Evolutionary conservation across 306 rosid genomes (phyloP).

Genomic region (Sicyos baderoa): DNA sequence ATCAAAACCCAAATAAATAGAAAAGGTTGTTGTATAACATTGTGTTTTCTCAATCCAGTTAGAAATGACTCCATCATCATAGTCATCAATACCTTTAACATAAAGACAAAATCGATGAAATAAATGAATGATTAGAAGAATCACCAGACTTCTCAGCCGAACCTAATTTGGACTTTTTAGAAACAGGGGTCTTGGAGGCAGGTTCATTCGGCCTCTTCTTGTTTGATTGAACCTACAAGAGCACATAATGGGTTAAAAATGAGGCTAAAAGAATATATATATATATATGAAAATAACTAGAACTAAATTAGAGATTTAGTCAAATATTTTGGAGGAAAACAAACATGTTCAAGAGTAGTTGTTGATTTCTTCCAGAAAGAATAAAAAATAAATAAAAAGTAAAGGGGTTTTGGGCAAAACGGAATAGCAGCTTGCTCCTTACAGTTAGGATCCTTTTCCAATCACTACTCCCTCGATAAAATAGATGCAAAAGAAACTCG

Average conservation of each 20-base stretch:
- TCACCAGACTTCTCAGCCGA: conserved; percentile 74
- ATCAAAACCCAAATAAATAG: too few species aligned
- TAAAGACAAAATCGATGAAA: neutral
- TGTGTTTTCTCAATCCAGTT: too few species aligned
- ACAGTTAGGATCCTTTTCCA: neutral
- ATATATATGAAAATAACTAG: too few species aligned
- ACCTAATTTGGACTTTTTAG: conserved; percentile 56
- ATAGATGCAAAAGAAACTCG: neutral
- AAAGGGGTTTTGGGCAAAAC: too few species aligned
- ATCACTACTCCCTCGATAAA: neutral
- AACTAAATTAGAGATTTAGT: too few species aligned
- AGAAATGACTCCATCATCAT: neutral
- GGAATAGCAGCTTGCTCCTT: neutral
- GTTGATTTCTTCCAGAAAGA: too few species aligned
- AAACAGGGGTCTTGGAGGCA: conserved; percentile 45
- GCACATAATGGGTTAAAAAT: neutral
- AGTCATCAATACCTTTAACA: neutral
- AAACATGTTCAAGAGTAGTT: neutral
- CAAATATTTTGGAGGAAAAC: neutral
- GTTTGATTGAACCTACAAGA: conserved; percentile 26
- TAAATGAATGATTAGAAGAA: neutral
- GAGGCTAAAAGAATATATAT: neutral
- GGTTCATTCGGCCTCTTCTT: conserved; percentile 67
- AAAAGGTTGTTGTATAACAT: too few species aligned
- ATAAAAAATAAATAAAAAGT: too few species aligned